Evolutionary conservation across 2,329 filamentous ascomycete species (phyloP).

Genomic region (Furcasterigmium furcatum): DNA sequence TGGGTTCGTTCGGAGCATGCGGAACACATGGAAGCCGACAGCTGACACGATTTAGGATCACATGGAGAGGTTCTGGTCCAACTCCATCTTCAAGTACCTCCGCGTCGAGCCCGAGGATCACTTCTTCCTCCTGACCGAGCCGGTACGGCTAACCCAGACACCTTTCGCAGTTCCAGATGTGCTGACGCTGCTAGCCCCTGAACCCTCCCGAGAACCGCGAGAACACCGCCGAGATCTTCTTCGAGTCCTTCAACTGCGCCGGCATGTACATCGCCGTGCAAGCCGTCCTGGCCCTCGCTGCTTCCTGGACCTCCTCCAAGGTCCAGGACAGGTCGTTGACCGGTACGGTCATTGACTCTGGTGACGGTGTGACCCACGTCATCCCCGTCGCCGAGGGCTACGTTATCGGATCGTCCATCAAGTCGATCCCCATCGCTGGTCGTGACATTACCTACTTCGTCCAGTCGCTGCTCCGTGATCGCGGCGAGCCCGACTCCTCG

Average conservation of each 20-base stretch:
- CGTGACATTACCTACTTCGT: constrained; percentile 99
- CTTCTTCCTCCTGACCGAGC: constrained; percentile 96
- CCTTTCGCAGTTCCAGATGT: not conserved
- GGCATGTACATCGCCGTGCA: constrained; percentile 99
- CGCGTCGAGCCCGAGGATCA: constrained; percentile 98
- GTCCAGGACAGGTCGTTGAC: constrained; percentile 94
- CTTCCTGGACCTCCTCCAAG: constrained; percentile 98
- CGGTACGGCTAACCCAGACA: constrained; percentile 54
- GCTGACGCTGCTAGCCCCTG: constrained; percentile 61
- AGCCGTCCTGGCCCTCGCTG: constrained; percentile 91
- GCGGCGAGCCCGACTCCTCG: constrained; percentile 93
- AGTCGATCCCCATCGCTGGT: constrained; percentile 96
- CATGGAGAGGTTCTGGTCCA: constrained; percentile 99
- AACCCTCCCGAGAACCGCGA: constrained; percentile 99
- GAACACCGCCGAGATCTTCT: constrained; percentile 99
- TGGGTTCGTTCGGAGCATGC: constrained; percentile 62
- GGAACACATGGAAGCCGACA: not conserved
- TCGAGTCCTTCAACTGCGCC: constrained; percentile 99
- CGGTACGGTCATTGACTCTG: constrained; percentile 96
- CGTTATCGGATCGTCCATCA: constrained; percentile 98
- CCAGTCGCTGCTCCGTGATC: constrained; percentile 90
- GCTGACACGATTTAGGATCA: constrained; percentile 67
- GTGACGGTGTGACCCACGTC: constrained; percentile 98
- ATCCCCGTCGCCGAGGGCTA: constrained; percentile 98
- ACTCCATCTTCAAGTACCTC: constrained; percentile 99